Evolutionary conservation across 345 rosid genomes (phyloP), one percentile per base, ranked within the genome.

Genomic region (Lepidium didymum): DNA sequence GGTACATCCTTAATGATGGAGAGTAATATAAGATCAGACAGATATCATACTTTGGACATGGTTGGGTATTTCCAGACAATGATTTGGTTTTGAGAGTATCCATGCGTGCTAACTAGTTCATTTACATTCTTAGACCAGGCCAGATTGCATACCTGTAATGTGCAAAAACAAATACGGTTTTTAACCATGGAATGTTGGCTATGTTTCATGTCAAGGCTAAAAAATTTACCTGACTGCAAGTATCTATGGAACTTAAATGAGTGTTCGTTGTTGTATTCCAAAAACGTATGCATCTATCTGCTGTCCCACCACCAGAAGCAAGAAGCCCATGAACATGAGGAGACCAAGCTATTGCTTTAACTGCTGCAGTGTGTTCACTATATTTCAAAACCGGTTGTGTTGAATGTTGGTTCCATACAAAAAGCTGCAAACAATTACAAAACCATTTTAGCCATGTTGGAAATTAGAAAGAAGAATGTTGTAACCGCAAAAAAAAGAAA

Each of bases 341-440:
- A 56, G 99, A 94, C 97, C 99, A 94, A 51, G 99, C 96, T 74
- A 94, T 94, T 54, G 99, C 99, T 81, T 94, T 94, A 36, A 94
- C 99, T 52, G 99, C 99, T 14, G 99, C 99, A 5, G 91, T 87
- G 81, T 94, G 99, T 74, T 87, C 99, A 50, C 92, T 80, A 80
- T 83, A 94, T 76, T 89, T 94, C 52, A 91, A 60, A 31, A 91
- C 84, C 7, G 99, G 99, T 53, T 94, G 95, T 73, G 85, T 85
- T 73, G 97, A 87, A 78, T 91, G 96, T 70, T 91, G 97, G 77
- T 91, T 94, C 99, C 99, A 94, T 64, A 94, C 93, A 75, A 91
- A 87, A 63, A 94, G 96, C 99, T 94, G 89, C 75, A 78, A 67
- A 69, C 8, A 34, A 54, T 59, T 67, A 44, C 7, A 50, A 29